Evolutionary conservation across 1,139 yeast genomes (phyloP).

Genomic region (Kluyveromyces sp.): DNA sequence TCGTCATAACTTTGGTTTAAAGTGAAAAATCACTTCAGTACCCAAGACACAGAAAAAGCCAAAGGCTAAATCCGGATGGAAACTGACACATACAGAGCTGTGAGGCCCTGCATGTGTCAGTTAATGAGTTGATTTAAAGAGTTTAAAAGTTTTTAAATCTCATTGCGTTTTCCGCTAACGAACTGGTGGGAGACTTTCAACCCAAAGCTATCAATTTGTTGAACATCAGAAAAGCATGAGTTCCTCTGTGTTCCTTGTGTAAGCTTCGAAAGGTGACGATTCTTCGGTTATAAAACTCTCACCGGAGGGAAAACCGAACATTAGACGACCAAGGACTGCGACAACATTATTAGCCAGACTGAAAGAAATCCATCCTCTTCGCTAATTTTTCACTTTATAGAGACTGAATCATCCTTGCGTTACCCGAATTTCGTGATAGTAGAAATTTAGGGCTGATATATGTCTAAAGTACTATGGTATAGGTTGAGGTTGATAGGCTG

Average conservation of each 20-base stretch:
- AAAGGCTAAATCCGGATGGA: conserved; percentile 5
- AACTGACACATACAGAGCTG: background rate
- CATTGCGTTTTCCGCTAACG: conserved; percentile 43
- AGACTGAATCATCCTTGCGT: background rate
- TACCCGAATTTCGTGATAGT: conserved; percentile 1
- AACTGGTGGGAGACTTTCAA: conserved; percentile 85
- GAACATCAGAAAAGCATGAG: conserved; percentile 18
- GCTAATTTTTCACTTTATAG: background rate
- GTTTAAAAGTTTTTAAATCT: conserved; percentile 34
- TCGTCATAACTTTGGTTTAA: conserved; percentile 81
- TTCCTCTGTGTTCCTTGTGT: conserved; percentile 40
- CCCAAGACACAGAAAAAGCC: conserved; percentile 40
- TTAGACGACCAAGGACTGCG: too few species aligned
- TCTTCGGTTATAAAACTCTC: conserved; percentile 47
- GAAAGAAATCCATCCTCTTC: too few species aligned
- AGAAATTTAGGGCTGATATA: background rate
- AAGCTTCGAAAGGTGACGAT: conserved; percentile 73
- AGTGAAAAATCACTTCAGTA: conserved; percentile 43
- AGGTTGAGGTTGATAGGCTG: background rate
- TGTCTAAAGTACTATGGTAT: background rate
- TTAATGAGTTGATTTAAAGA: conserved; percentile 34
- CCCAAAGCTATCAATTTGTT: conserved; percentile 58
- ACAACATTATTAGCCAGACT: too few species aligned
- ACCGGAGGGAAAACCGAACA: background rate
- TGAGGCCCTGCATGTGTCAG: conserved; percentile 5